These are phyloP conservation scores for Tylopilus rubrobrunneus DNA, from an alignment of 768 basidiomycete species.

Conservation along the genomic window DNA sequence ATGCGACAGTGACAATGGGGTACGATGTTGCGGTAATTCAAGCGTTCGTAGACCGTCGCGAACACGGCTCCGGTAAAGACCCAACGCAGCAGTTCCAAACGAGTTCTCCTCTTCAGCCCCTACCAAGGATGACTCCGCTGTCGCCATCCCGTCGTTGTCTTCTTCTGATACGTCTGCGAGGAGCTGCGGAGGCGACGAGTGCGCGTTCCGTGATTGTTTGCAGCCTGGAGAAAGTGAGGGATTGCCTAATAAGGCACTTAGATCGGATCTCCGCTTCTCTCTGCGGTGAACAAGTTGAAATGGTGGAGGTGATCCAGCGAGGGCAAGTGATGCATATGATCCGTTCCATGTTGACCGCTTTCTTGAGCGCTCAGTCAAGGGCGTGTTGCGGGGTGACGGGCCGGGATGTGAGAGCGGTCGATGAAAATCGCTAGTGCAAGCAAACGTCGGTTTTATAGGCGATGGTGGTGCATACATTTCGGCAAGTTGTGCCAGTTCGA, in stretches of 20 bases:
- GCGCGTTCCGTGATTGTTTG: slow-evolving; percentile 39
- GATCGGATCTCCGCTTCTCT: slow-evolving; percentile 53
- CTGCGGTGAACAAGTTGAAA: slow-evolving; percentile 35
- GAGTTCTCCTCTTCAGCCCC: slow-evolving; percentile 30
- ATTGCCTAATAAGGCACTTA: slow-evolving; percentile 43
- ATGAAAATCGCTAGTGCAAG: slow-evolving; percentile 24
- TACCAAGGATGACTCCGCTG: slow-evolving; percentile 16
- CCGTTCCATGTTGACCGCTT: slow-evolving; percentile 80
- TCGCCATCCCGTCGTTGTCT: slow-evolving; percentile 21
- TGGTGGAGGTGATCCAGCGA: slow-evolving; percentile 42
- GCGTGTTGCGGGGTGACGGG: slow-evolving; percentile 16
- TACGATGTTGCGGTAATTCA: slow-evolving; percentile 29
- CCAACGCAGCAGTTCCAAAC: slow-evolving; percentile 63
- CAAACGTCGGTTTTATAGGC: slow-evolving; percentile 35
- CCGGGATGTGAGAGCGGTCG: slow-evolving; percentile 47
- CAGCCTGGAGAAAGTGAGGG: slow-evolving; percentile 22
- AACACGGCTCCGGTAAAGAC: slow-evolving; percentile 52
- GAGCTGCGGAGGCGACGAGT: slow-evolving; percentile 30
- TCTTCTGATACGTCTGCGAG: slow-evolving; percentile 41
- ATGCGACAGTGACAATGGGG: slow-evolving; percentile 13
- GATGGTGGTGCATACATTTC: slow-evolving; percentile 90
- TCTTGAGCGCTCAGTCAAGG: slow-evolving; percentile 25
- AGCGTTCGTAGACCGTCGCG: slow-evolving; percentile 49
- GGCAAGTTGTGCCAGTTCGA: slow-evolving; percentile 69
- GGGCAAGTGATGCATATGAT: slow-evolving; percentile 50